Evolutionary conservation across 2,329 filamentous ascomycete genomes (phyloP), one percentile per base, ranked within the genome.

Genomic region (Diaporthe vaccinii): DNA sequence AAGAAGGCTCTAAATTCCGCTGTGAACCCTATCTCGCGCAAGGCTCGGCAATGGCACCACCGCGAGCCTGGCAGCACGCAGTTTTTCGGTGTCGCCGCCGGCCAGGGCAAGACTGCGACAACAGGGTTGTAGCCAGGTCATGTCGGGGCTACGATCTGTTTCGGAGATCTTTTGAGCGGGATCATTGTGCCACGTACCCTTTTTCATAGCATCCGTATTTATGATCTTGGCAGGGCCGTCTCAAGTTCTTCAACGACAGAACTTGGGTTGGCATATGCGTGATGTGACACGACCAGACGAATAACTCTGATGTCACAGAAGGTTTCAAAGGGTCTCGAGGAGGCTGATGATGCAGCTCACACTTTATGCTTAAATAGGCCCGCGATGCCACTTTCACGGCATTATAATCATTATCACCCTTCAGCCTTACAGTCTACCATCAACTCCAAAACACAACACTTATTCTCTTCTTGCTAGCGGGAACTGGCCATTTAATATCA

Each of bases 171-270:
- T 28, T 31, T 17, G 53, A 10, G 41, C 34, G 41, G 61, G 25
- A 65, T 39, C 41, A 46, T 28, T 31, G 20, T 4, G 61, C 61
- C 61, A 7, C 39, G 3, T 44, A 15, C 6, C 59, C 39, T 65
- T 39, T 65, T 65, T 65, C 59, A 65, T 65, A 65, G 39, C 25
- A 9, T 22, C 6, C 7, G n/a, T 44, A 28, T 46, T 65, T 31
- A 46, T 65, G 59, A 46, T 46, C 59, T 65, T 65, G 59, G 59
- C 59, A 65, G 59, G 59, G 59, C 39, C 20, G 59, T 31, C 51
- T 55, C 51, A 55, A 28, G 51, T 55, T 14, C 1, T 17, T 9
- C 39, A 46, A 46, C 25, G 25, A 15, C 59, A 22, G 31, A 20
- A 46, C 25, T 65, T 65, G n/a, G 59, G 59, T 39, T 65, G 59